phyloP scores from a whole-genome alignment of 2,329 filamentous ascomycete genomes.

The Fusarium nodosum region DNA sequence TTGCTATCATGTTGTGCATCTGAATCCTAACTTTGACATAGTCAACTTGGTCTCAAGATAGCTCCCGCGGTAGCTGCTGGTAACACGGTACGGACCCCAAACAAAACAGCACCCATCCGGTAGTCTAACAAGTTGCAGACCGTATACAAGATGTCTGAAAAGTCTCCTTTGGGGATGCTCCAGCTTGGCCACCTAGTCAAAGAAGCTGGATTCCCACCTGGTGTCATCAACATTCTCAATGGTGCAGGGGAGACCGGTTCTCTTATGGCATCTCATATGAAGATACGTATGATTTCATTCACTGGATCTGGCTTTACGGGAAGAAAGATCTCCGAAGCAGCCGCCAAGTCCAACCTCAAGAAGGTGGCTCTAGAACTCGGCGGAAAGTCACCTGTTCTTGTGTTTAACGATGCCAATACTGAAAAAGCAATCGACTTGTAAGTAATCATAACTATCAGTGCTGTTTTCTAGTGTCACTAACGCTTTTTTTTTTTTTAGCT shows the following conservation, averaged over 20 bases:
- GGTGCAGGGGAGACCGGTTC: constrained; percentile 6
- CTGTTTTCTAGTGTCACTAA: neutral
- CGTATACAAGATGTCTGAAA: constrained; percentile 7
- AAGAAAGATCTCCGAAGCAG: neutral
- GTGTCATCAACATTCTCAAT: constrained; percentile 4
- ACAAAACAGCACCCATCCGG: rapidly evolving
- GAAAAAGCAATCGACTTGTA: constrained; percentile 1
- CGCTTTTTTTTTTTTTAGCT: neutral
- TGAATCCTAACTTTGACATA: neutral
- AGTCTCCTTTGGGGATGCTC: constrained; percentile 5
- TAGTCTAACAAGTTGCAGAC: neutral
- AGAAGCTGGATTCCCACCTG: constrained; percentile 5
- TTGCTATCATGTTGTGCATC: rapidly evolving
- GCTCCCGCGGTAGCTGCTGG: constrained; percentile 3
- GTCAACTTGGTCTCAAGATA: constrained; percentile 2
- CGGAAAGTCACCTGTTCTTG: constrained; percentile 2
- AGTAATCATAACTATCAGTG: rapidly evolving
- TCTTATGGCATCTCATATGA: constrained; percentile 8
- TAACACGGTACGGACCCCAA: neutral
- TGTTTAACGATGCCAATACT: neutral
- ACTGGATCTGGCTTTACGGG: constrained; percentile 8
- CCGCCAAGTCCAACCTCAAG: constrained; percentile 3
- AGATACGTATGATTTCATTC: constrained; percentile 6
- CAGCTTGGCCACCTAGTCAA: constrained; percentile 2
- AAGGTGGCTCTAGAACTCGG: constrained; percentile 6